These are phyloP conservation scores for Amanita exitialis DNA, from an alignment of 768 basidiomycete genomes.

Conservation along the genomic window DNA sequence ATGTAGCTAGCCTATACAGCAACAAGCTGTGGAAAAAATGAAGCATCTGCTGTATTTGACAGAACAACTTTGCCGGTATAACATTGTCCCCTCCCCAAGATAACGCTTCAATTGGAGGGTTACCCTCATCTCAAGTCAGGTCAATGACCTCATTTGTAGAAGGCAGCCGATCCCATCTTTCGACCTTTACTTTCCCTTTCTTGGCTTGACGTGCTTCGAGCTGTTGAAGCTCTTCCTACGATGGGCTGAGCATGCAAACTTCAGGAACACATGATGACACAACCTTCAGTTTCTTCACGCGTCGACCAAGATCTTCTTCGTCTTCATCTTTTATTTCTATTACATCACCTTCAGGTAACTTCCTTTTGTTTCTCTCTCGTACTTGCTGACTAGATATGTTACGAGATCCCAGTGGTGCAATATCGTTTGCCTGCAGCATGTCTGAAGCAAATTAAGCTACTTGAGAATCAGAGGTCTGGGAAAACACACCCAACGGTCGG, in stretches of 20 bases:
- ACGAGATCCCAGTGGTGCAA: slow-evolving; percentile 6
- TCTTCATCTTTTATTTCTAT: background rate
- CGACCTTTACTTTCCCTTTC: background rate
- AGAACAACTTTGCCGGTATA: no score
- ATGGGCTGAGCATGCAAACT: background rate
- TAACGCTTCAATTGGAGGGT: no score
- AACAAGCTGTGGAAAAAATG: no score
- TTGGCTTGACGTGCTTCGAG: slow-evolving; percentile 1
- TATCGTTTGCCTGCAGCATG: slow-evolving; percentile 11
- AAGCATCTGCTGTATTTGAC: no score
- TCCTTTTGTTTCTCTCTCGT: background rate
- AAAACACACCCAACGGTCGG: slow-evolving; percentile 13
- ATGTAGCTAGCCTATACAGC: no score
- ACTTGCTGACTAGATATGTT: background rate
- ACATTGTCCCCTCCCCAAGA: no score
- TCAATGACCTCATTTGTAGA: background rate
- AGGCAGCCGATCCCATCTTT: background rate
- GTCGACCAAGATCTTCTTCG: background rate
- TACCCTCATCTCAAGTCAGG: background rate
- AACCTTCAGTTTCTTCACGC: background rate
- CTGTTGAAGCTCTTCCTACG: background rate
- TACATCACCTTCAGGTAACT: background rate
- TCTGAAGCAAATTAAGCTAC: slow-evolving; percentile 3
- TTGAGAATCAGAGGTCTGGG: background rate
- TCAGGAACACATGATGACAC: background rate